phyloP scores from a whole-genome alignment of 2,329 filamentous ascomycete species.

The Aspergillus thermomutatus region DNA sequence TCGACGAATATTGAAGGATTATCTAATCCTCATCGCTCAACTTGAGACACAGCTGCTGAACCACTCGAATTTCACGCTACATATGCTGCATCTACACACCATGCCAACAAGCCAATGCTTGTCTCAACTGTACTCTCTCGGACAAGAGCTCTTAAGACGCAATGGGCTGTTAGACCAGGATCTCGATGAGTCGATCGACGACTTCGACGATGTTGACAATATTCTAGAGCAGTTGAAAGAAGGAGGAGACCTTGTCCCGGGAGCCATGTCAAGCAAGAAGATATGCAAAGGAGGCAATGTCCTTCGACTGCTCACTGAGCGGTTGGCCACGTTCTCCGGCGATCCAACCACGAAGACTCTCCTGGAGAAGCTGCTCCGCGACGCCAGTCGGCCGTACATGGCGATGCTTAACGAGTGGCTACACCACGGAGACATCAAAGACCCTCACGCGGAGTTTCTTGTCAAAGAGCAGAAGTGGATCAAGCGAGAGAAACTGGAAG shows the following conservation, averaged over 20 bases:
- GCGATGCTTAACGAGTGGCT: slow-evolving; percentile 98
- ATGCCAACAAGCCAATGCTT: slow-evolving; percentile 89
- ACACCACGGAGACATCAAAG: slow-evolving; percentile 90
- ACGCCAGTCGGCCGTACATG: slow-evolving; percentile 94
- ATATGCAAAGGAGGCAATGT: slow-evolving; percentile 96
- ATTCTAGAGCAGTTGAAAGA: slow-evolving; percentile 87
- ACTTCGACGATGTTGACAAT: slow-evolving; percentile 83
- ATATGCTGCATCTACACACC: slow-evolving; percentile 88
- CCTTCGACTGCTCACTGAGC: slow-evolving; percentile 79
- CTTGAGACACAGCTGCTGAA: slow-evolving; percentile 90
- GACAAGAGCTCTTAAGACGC: slow-evolving; percentile 79
- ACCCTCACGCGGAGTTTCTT: slow-evolving; percentile 89
- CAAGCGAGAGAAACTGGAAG: slow-evolving; percentile 80
- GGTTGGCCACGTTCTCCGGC: slow-evolving; percentile 85
- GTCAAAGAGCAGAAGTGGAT: slow-evolving; percentile 97
- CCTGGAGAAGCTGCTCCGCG: slow-evolving; percentile 75
- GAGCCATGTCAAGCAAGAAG: slow-evolving; percentile 79
- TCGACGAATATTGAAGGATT: slow-evolving; percentile 86
- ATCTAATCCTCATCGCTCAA: slow-evolving; percentile 87
- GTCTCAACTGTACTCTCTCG: slow-evolving; percentile 81
- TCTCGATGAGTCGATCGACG: slow-evolving; percentile 66
- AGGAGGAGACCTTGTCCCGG: slow-evolving; percentile 75
- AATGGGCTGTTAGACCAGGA: slow-evolving; percentile 81
- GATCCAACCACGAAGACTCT: slow-evolving; percentile 83
- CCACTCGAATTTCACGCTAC: slow-evolving; percentile 83